These are phyloP conservation scores for Mycena vitilis DNA, from an alignment of 768 basidiomycete species.

Conservation along the genomic window DNA sequence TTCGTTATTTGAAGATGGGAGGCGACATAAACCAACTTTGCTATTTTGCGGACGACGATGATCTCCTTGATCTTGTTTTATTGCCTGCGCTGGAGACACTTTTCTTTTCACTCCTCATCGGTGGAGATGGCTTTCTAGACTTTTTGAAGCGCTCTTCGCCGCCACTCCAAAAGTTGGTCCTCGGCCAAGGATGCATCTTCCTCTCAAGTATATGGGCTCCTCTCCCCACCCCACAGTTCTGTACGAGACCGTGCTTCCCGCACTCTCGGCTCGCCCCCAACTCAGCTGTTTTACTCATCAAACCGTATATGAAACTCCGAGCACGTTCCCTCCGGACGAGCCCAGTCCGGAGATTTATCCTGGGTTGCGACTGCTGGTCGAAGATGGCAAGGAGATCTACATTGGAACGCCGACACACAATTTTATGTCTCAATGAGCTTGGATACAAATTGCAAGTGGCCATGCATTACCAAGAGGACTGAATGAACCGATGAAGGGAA, in stretches of 20 bases:
- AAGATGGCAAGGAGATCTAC: slow-evolving; percentile 6
- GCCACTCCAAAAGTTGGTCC: not conserved
- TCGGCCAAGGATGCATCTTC: not conserved
- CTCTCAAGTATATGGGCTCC: too few species aligned
- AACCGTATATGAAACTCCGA: not conserved
- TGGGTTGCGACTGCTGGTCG: not conserved
- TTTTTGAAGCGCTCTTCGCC: slow-evolving; percentile 12
- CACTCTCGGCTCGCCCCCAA: not conserved
- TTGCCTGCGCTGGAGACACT: slow-evolving; percentile 8
- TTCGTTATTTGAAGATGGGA: not conserved
- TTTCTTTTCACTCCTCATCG: not conserved
- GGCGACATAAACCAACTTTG: not conserved
- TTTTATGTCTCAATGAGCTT: too few species aligned
- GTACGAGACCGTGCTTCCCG: not conserved
- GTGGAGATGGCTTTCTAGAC: not conserved
- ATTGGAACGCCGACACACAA: not conserved
- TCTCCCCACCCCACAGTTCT: too few species aligned
- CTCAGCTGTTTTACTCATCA: not conserved
- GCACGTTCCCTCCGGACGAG: not conserved
- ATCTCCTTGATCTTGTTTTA: not conserved
- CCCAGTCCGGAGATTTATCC: not conserved
- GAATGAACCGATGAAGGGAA: too few species aligned
- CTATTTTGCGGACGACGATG: not conserved
- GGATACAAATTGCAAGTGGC: too few species aligned
- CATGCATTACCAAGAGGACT: too few species aligned